Evolutionary conservation across 1,139 yeast genomes (phyloP), one percentile per base, ranked within the genome.

Genomic region (Magnusiomyces suaveolens): DNA sequence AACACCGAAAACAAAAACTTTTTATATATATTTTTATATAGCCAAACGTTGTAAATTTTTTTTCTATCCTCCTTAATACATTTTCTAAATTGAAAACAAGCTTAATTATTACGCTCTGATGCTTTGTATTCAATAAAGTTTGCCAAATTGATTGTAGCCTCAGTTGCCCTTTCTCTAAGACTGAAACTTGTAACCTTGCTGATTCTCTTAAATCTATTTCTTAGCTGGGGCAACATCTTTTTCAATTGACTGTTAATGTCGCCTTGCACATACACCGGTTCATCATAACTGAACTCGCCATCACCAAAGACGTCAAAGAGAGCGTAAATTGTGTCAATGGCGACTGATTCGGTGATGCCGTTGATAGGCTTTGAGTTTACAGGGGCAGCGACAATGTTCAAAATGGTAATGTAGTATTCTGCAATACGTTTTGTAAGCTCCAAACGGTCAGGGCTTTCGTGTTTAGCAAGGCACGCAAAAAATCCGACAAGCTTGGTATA

Each of bases 261-360:
- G 21, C 77, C 77, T 18, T 74, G 66, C 46, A 86, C 87, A 67
- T 83, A 89, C 1, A 87, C 78, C 16, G 81, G 80, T 39, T 66
- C 68, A 66, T 89, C 95, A 64, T 87, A 90, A 18, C 74, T 75
- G 63, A 74, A 84, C 26, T 74, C 75, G 38, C 41, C 49, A 69
- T 92, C 97, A n/a, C 86, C 87, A 68, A 85, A 92, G 6, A 89
- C 74, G 58, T 88, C 96, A 68, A 81, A 88, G 10, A 89, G 64
- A 8, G 79, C 72, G 62, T 87, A 83, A 36, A 87, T 68, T 24
- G 83, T 71, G 56, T 85, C 92, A 53, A 82, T 69, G 4, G 81
- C 73, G 6, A 83, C 68, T 56, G 72, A 61, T 2, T 66, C 66
- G 3, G 67, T 69, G 10, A 65, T 57, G 10, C 51, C 53, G 21